Base-by-base conservation (phyloP, 2,329 filamentous ascomycete genomes). In the Paradendryphiella salina region DNA sequence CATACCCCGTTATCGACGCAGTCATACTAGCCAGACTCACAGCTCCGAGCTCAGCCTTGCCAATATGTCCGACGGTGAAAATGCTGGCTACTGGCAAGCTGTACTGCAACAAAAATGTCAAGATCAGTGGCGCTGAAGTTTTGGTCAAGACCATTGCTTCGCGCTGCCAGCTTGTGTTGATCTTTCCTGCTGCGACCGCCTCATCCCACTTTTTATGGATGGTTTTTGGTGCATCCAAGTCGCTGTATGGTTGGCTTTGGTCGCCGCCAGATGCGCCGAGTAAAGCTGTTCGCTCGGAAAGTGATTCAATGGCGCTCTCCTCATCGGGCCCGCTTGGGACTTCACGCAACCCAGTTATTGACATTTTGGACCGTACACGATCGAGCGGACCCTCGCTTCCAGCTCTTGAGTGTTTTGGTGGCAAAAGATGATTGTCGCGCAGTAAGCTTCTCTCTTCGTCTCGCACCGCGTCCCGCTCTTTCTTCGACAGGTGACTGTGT, bases 101-200 rank as follows among this genome's bases (percentile, higher is more conserved):
- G 56, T 79, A 78, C 51, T 80, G 77, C n/a, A 80, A 67, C 23
- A 79, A 51, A 52, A 79, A 80, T 0, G 77, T 79, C 34, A 79
- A 53, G 31, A 79, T 76, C 21, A 79, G 54, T 1, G 76, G 74
- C 4, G 66, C 69, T 7, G 75, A 75, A 38, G 73, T 75, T 55
- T 81, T 79, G 23, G 81, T 76, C 33, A 97, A 80, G 1, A 91
- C 91, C 76, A 92, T 91, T 34, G 88, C 80, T 77, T 97, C 93
- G 56, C 92, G 85, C 72, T 88, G 86, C 91, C 92, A 97, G 4
- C 90, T 95, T 4, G 92, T 96, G 45, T 87, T 86, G 59, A 97
- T 92, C 66, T 85, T 82, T 9, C 91, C 90, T 0, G 87, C 83
- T 0, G 84, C 82, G 9, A 96, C 88, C 0, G 92, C 93, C 55